A percentile compares a stretch with the other conserved stretches of the same genome.
Conservation (phyloP, 1,284 basidiomycete genomes). For the Butyriboletus pseudospeciosus region DNA sequence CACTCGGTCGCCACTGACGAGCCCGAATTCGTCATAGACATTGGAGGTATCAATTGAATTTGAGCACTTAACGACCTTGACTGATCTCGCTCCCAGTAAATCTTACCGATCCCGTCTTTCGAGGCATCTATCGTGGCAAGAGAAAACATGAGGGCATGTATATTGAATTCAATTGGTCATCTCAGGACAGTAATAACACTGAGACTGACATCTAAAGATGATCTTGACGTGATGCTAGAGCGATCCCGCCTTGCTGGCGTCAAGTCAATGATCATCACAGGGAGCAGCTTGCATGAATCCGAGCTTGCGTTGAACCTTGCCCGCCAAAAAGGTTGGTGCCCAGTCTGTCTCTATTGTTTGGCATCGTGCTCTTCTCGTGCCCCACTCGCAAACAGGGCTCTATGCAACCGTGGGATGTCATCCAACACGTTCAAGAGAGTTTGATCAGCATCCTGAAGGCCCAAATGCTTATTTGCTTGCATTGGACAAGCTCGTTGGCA, state of each 20-base stretch:
- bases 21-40: conserved; percentile 32
- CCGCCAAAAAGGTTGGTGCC: conserved; percentile 46
- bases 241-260: conserved; percentile 67
- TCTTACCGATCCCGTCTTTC: conserved; percentile 59
- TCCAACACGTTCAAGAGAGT: conserved; percentile 78
- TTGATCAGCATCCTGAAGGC: conserved; percentile 60
- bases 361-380: background rate
- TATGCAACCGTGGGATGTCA: conserved; percentile 84
- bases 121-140: conserved; percentile 50
- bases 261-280: conserved; percentile 77
- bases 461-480: conserved; percentile 62
- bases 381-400: conserved; percentile 41
- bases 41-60: conserved; percentile 37
- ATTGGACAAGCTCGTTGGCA: conserved; percentile 54
- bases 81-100: conserved; percentile 42
- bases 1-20: background rate
- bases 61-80: background rate
- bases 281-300: conserved; percentile 70
- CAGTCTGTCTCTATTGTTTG: background rate
- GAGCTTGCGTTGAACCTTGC: conserved; percentile 61
- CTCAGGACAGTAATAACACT: background rate
- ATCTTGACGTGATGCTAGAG: conserved; percentile 59
- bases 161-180: conserved; percentile 19
- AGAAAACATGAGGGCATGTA: conserved; percentile 51
- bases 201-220: conserved; percentile 43